Conservation (phyloP, 1,284 basidiomycete genomes). For the Rhodotorula sp. region DNA sequence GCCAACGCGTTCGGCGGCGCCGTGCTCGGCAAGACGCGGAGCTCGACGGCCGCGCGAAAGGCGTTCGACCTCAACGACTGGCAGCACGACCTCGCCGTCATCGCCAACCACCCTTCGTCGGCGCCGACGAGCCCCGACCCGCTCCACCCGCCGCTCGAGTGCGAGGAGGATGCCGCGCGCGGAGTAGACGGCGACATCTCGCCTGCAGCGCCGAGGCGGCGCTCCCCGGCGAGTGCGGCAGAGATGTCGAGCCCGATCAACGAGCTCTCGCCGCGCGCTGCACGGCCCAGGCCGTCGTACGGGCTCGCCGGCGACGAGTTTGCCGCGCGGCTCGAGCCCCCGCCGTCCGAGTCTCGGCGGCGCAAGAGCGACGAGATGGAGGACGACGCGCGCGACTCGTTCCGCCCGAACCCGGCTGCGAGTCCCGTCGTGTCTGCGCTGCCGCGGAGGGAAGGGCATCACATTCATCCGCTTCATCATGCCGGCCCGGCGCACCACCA, state of each 20-base stretch:
- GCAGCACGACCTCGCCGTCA: constrained; percentile 44
- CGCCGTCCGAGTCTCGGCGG: constrained; percentile 23
- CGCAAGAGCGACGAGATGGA: constrained; percentile 42
- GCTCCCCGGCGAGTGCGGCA: constrained; percentile 15
- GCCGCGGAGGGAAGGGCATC: constrained; percentile 21
- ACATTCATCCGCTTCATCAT: constrained; percentile 4
- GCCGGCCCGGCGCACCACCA: not conserved
- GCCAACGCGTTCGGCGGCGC: constrained; percentile 25
- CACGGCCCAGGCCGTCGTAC: constrained; percentile 13
- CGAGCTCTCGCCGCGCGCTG: constrained; percentile 21
- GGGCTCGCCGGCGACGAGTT: constrained; percentile 10
- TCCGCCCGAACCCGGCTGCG: constrained; percentile 1
- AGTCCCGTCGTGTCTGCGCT: not conserved
- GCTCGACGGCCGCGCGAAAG: constrained; percentile 30
- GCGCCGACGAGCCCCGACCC: constrained; percentile 20
- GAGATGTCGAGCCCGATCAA: constrained; percentile 38
- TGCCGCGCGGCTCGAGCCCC: constrained; percentile 13
- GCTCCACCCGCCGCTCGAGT: not conserved
- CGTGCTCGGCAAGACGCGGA: constrained; percentile 19
- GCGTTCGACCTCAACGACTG: constrained; percentile 45
- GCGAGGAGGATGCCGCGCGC: not conserved
- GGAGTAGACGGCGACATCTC: not conserved
- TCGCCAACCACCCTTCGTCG: constrained; percentile 34
- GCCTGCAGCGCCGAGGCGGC: not conserved
- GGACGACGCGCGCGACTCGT: constrained; percentile 30